Conservation (phyloP, 2,329 filamentous ascomycete species). For the Colletotrichum melonis region DNA sequence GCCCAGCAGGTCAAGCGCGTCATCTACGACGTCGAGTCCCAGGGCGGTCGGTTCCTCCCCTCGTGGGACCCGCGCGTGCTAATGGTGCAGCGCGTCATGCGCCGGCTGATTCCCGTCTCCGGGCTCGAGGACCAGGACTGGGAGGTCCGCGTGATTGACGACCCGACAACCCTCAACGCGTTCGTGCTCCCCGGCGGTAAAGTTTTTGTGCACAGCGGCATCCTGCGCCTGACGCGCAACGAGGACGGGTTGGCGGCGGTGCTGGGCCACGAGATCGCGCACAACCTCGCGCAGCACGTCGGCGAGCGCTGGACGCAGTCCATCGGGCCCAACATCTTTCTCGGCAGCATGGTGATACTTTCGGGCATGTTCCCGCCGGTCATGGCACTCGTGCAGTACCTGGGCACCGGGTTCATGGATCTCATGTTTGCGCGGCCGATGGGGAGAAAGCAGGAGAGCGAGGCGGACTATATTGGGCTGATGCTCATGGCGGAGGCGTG, state of each 20-base stretch:
- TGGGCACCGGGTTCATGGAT: conserved; percentile 64
- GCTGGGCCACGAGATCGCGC: conserved; percentile 83
- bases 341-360: conserved; percentile 62
- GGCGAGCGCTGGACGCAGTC: conserved; percentile 71
- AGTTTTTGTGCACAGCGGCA: conserved; percentile 82
- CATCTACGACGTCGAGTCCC: conserved; percentile 63
- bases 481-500: conserved; percentile 88
- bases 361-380: conserved; percentile 56
- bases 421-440: conserved; percentile 76
- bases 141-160: conserved; percentile 82
- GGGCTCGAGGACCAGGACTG: conserved; percentile 70
- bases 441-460: conserved; percentile 77
- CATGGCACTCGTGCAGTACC: conserved; percentile 52
- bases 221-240: conserved; percentile 73
- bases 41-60: conserved; percentile 66
- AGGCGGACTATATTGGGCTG: conserved; percentile 84
- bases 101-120: conserved; percentile 73
- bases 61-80: conserved; percentile 67
- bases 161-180: conserved; percentile 72
- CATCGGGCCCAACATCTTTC: conserved; percentile 63
- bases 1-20: conserved; percentile 67
- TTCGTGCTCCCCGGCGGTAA: conserved; percentile 84
- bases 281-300: conserved; percentile 76
- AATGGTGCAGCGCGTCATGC: conserved; percentile 73
- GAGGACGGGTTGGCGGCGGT: conserved; percentile 81